Percentiles rank a stretch among this genome's conserved stretches.
These are phyloP conservation scores for Coleophoma crateriformis DNA, from an alignment of 2,329 filamentous ascomycete genomes.

Conservation along the genomic window DNA sequence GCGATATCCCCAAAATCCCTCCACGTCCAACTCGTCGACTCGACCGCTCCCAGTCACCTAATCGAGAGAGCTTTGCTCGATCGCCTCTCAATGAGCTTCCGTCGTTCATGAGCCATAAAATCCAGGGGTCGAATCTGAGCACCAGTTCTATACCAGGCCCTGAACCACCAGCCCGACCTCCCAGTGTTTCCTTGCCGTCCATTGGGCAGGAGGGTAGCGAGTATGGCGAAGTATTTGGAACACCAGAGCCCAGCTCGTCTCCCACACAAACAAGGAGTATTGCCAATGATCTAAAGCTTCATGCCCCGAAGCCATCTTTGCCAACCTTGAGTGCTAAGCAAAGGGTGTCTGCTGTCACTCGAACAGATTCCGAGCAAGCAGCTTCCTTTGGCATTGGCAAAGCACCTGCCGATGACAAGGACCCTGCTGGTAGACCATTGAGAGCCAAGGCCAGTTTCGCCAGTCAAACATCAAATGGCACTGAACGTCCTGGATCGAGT, in stretches of 20 bases:
- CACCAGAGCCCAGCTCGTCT: slow-evolving; percentile 39
- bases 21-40: slow-evolving; percentile 65
- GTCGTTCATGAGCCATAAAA: slow-evolving; percentile 37
- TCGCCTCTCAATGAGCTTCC: slow-evolving; percentile 75
- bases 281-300: slow-evolving; percentile 74
- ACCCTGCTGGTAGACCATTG: slow-evolving; percentile 44
- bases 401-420: slow-evolving; percentile 46
- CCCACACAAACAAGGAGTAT: slow-evolving; percentile 74
- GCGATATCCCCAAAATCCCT: slow-evolving; percentile 65
- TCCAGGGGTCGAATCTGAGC: slow-evolving; percentile 30
- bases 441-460: slow-evolving; percentile 59
- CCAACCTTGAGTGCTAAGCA: slow-evolving; percentile 77
- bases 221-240: slow-evolving; percentile 60
- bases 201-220: slow-evolving; percentile 87
- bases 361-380: slow-evolving; percentile 84
- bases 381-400: slow-evolving; percentile 80
- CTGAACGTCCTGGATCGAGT: slow-evolving; percentile 48
- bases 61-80: slow-evolving; percentile 72
- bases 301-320: slow-evolving; percentile 84
- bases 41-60: slow-evolving; percentile 73
- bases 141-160: slow-evolving; percentile 27
- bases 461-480: slow-evolving; percentile 34
- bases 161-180: slow-evolving; percentile 52
- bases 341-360: slow-evolving; percentile 76
- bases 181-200: slow-evolving; percentile 74